A percentile compares a stretch with the other conserved stretches of the same genome.
Conservation (phyloP, 176 grass and related monocot species). For the Avena atlantica region DNA sequence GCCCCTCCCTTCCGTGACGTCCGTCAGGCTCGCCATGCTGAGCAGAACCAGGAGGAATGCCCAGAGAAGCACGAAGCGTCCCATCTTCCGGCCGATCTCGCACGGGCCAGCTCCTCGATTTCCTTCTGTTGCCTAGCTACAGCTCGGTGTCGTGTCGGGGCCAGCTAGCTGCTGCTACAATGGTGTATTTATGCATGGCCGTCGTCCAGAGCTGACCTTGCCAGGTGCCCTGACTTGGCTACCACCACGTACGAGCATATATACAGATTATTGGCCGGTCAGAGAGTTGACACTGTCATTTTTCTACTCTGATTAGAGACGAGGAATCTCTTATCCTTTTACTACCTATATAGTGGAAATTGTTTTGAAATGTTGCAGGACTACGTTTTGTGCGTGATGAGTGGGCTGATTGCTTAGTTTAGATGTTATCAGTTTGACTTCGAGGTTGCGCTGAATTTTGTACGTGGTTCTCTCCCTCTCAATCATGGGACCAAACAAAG, state of each 20-base stretch:
- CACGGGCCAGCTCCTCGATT: neutral
- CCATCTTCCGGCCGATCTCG: conserved; percentile 1
- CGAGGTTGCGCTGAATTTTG: neutral
- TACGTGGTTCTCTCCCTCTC: neutral
- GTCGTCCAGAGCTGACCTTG: neutral
- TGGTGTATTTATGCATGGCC: conserved; percentile 11
- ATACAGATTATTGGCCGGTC: neutral
- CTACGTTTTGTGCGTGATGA: neutral
- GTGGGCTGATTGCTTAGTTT: neutral
- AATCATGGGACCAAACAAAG: neutral
- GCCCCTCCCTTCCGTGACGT: conserved; percentile 35
- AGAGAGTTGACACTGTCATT: neutral
- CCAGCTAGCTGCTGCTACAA: neutral
- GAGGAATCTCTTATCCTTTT: neutral
- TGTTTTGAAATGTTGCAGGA: neutral
- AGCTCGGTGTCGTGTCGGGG: neutral
- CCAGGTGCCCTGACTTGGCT: neutral
- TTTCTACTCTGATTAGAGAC: neutral
- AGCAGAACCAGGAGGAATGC: conserved; percentile 27
- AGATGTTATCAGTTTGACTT: neutral
- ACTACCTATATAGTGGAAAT: neutral
- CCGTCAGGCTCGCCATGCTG: conserved; percentile 28
- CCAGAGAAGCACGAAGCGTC: neutral
- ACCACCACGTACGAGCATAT: neutral
- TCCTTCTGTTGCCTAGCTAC: neutral